Evolutionary conservation across 768 basidiomycete genomes (phyloP), one percentile per base, ranked within the genome.

Genomic region (Amanita phalloides): DNA sequence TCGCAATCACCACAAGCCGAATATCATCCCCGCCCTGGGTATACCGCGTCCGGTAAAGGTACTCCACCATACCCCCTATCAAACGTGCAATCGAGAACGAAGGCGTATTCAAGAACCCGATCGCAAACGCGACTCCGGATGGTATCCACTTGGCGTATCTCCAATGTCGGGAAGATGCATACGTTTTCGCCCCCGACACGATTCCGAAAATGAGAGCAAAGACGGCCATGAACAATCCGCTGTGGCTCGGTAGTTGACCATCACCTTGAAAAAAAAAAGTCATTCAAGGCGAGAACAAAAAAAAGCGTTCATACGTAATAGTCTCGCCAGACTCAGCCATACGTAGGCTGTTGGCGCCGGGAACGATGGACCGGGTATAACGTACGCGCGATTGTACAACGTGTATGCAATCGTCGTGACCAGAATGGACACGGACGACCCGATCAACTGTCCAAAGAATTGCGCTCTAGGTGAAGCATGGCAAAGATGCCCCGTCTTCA

Each of bases 401-500:
- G 76, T 79, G 65, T 86, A 97, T 6, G 90, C 91, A 1, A 86
- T 88, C 0, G 90, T 79, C 0, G 93, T 92, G 20, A 97, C 86
- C 45, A 96, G 57, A 30, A 98, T 92, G 6, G 89, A 91, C 4
- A 95, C 75, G 1, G 83, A 77, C 7, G 89, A 91, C 32, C 95
- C 95, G 51, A 97, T 84, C 45, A 98, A 71, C 65, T 98, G 91
- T 7, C 91, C 90, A 59, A 84, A 94, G 64, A 97, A 96, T 62
- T 95, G 95, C 2, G 91, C 90, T 59, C 90, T 75, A 44, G 95
- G 95, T 21, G 92, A 94, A 7, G 93, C 93, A 56, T 76, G 78
- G 50, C 90, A 78, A n/a, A 98, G 71, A 65, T 96, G 90, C 0
- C 95, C 95, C 2, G 95, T 96, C 70, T 98, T 98, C 54, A 98